Percentiles rank a stretch among this genome's conserved stretches.
Conservation (phyloP, 768 basidiomycete species). For the Auriscalpium microsporum region DNA sequence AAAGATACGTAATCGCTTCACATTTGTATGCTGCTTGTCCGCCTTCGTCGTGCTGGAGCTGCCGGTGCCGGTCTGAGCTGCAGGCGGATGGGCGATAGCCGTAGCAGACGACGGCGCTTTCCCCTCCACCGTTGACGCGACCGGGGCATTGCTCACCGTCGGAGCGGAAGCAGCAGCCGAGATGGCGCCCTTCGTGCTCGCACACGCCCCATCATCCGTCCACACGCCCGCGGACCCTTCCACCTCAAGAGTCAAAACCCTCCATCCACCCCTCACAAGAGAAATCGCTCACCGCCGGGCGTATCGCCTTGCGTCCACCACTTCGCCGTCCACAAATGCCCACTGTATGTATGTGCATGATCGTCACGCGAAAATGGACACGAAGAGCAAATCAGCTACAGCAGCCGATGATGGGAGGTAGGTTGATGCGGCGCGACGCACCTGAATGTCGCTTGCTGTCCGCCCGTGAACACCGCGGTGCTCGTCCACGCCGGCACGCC, state of each 20-base stretch:
- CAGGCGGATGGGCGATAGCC: neutral
- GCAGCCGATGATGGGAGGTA: neutral
- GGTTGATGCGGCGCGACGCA: conserved; percentile 20
- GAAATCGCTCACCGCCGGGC: conserved; percentile 30
- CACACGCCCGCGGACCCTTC: conserved; percentile 45
- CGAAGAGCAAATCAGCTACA: neutral
- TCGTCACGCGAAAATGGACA: neutral
- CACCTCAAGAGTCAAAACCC: neutral
- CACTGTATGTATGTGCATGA: conserved; percentile 15
- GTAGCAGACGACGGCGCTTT: neutral
- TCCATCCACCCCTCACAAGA: neutral
- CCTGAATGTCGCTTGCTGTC: conserved; percentile 43
- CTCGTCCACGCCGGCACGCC: conserved; percentile 46
- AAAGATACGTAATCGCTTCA: too few relatives aligned
- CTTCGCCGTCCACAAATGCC: conserved; percentile 41
- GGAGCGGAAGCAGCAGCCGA: neutral
- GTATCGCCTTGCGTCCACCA: conserved; percentile 56
- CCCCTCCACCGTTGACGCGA: neutral
- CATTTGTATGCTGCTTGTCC: too few relatives aligned
- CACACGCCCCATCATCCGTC: conserved; percentile 50
- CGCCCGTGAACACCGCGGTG: conserved; percentile 39
- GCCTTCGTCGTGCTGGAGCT: too few relatives aligned
- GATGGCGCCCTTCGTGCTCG: conserved; percentile 5
- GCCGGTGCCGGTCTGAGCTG: neutral
- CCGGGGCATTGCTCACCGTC: neutral